A percentile compares a stretch with the other conserved stretches of the same genome.
Evolutionary conservation across 305 asterid species (phyloP).

Genomic region (Plantago lanceolata): DNA sequence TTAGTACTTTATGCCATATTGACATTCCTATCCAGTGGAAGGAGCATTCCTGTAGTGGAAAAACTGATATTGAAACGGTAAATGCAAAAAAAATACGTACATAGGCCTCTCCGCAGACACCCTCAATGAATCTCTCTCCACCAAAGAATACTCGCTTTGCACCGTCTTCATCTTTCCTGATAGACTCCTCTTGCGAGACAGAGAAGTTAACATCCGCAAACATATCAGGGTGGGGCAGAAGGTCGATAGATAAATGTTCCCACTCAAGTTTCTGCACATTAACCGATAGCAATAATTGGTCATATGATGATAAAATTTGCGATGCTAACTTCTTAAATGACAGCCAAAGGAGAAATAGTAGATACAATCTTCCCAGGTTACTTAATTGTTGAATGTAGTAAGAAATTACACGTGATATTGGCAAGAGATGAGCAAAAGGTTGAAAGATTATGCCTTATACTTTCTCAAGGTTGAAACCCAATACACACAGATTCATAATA

Average conservation of each 20-base stretch:
- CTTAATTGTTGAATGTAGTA: background rate
- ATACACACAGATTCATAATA: constrained; percentile 4
- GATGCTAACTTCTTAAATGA: background rate
- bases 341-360: background rate
- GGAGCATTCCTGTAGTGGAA: too few relatives aligned
- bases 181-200: constrained; percentile 49
- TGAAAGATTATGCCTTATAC: constrained; percentile 1
- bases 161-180: constrained; percentile 88
- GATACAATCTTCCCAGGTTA: background rate
- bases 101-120: constrained; percentile 93
- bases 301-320: constrained; percentile 11
- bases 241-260: constrained; percentile 91
- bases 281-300: constrained; percentile 22
- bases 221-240: constrained; percentile 99
- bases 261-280: constrained; percentile 87
- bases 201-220: constrained; percentile 64
- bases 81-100: constrained; percentile 42
- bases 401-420: constrained; percentile 3
- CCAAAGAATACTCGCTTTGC: constrained; percentile 98
- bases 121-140: constrained; percentile 94
- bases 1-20: background rate
- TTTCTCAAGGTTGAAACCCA: background rate
- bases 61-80: background rate
- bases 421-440: background rate
- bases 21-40: background rate